Evolutionary conservation across 176 grass and related monocot species (phyloP).

Genomic region (Aegilops sharonensis): DNA sequence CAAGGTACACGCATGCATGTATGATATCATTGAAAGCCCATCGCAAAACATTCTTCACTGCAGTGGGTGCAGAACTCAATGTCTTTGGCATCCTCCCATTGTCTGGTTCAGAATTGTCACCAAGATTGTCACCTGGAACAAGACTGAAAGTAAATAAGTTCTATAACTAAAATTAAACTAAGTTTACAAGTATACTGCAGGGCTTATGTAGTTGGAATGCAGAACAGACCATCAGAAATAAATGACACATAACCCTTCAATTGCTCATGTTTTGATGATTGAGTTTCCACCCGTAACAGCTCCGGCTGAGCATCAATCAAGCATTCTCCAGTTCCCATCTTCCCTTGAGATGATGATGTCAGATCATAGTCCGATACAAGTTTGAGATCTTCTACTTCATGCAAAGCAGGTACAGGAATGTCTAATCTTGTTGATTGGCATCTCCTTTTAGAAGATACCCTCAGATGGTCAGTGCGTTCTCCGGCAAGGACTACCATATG

Average conservation of each 20-base stretch:
- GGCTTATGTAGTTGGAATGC: constrained; percentile 12
- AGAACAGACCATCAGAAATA: constrained; percentile 33
- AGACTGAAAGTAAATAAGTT: constrained; percentile 43
- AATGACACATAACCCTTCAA: constrained; percentile 24
- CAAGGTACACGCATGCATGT: constrained; percentile 46
- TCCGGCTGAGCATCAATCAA: constrained; percentile 27
- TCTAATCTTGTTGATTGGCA: constrained; percentile 64
- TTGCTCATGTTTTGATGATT: constrained; percentile 28
- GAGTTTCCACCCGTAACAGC: constrained; percentile 18
- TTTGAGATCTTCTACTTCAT: constrained; percentile 38
- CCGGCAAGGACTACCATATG: constrained; percentile 56
- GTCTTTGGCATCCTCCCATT: constrained; percentile 29
- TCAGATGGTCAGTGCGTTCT: constrained; percentile 37
- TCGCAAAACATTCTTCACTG: constrained; percentile 50
- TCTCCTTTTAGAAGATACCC: constrained; percentile 50
- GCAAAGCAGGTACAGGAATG: constrained; percentile 72
- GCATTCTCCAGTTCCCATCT: constrained; percentile 19
- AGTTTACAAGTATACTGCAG: background rate
- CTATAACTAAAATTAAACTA: constrained; percentile 17
- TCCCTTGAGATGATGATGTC: constrained; percentile 32
- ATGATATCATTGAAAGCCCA: constrained; percentile 88
- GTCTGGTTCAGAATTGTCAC: constrained; percentile 26
- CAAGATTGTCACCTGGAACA: constrained; percentile 38
- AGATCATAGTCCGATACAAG: constrained; percentile 22
- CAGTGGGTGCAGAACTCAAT: constrained; percentile 30